Conservation (phyloP, 1,284 basidiomycete species). For the Cyathus olla region DNA sequence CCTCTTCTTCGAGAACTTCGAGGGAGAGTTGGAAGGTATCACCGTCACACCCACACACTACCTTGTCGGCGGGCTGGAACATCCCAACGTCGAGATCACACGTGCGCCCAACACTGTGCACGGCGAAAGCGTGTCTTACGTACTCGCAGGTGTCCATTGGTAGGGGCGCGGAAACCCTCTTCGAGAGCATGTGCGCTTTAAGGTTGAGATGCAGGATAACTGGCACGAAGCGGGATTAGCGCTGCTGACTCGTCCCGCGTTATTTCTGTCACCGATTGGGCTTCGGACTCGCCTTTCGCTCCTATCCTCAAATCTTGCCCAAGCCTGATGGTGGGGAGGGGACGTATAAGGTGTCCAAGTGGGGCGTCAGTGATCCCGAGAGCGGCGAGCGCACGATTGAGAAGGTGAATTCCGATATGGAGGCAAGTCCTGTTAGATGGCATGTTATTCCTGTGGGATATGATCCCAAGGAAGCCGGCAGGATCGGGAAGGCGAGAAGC, state of each 20-base stretch:
- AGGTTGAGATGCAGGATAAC: constrained; percentile 89
- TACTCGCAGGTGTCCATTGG: constrained; percentile 79
- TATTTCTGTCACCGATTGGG: constrained; percentile 87
- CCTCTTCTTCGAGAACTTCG: constrained; percentile 64
- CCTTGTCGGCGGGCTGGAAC: constrained; percentile 51
- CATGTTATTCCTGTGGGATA: constrained; percentile 74
- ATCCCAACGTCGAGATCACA: constrained; percentile 53
- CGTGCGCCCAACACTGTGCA: constrained; percentile 80
- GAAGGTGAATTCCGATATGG: constrained; percentile 74
- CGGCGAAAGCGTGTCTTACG: constrained; percentile 78
- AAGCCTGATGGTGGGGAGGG: too few species aligned
- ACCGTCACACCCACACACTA: constrained; percentile 57
- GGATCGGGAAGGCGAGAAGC: constrained; percentile 18
- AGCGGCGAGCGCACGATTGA: constrained; percentile 67
- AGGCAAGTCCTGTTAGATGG: constrained; percentile 92
- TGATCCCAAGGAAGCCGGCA: constrained; percentile 60
- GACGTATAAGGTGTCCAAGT: constrained; percentile 77
- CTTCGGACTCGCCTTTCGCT: constrained; percentile 70
- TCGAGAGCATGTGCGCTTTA: constrained; percentile 82
- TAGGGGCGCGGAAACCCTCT: constrained; percentile 60
- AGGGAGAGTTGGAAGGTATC: constrained; percentile 64
- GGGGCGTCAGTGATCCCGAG: constrained; percentile 81
- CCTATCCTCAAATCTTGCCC: too few species aligned
- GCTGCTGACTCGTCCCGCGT: constrained; percentile 74
- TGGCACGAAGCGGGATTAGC: constrained; percentile 85